Percentiles rank a stretch among this genome's conserved stretches.
Evolutionary conservation across 2,329 filamentous ascomycete genomes (phyloP).

Genomic region (Neophaeococcomyces aloes): DNA sequence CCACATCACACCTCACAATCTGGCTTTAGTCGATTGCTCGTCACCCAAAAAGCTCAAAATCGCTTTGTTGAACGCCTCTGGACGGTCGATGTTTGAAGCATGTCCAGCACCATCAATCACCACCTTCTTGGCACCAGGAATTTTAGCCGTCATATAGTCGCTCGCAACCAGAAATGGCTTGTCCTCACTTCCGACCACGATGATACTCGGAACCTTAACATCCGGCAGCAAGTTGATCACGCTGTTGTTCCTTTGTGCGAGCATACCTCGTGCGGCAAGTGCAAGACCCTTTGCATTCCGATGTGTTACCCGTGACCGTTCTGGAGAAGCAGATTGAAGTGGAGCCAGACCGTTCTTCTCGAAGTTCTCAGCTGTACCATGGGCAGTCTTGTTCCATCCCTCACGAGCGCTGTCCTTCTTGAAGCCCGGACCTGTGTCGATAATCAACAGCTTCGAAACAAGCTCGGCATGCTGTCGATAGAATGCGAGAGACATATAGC

Average conservation of each 20-base stretch:
- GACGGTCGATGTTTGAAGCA: constrained; percentile 10
- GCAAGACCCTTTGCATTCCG: constrained; percentile 12
- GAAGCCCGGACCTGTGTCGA: constrained; percentile 17
- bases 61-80: constrained; percentile 10
- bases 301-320: constrained; percentile 10
- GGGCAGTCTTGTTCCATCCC: constrained; percentile 15
- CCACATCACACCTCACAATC: no score
- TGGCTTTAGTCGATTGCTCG: no score
- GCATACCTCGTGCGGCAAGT: constrained; percentile 14
- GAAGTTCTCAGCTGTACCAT: constrained; percentile 10
- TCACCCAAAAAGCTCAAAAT: constrained; percentile 10
- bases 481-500: constrained; percentile 19
- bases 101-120: constrained; percentile 10
- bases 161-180: constrained; percentile 14
- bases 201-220: constrained; percentile 12
- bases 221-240: constrained; percentile 9
- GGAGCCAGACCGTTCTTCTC: constrained; percentile 8
- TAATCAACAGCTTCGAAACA: constrained; percentile 13
- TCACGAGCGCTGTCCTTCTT: constrained; percentile 13
- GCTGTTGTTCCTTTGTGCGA: constrained; percentile 11
- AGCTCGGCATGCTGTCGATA: constrained; percentile 10
- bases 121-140: constrained; percentile 13
- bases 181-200: constrained; percentile 15
- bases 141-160: constrained; percentile 16
- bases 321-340: constrained; percentile 9